Percentiles rank a stretch among this genome's conserved stretches.
phyloP scores from a whole-genome alignment of 108 stramenopile species.

The Thalassiosira profunda region DNA sequence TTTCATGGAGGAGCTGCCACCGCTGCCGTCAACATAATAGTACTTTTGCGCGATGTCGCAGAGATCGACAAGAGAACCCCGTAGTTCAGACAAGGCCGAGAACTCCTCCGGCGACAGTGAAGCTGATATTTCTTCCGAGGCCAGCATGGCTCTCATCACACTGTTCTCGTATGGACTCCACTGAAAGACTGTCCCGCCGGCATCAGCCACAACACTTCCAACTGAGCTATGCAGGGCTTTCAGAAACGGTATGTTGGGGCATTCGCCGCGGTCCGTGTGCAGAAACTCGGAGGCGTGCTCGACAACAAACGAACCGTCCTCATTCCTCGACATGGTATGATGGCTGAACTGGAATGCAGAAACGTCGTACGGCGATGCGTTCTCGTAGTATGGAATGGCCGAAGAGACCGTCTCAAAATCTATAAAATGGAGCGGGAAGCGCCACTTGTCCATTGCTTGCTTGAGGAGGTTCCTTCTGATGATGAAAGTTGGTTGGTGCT shows the following conservation, averaged over 20 bases:
- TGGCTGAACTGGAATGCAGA: constrained; percentile 62
- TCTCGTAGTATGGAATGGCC: constrained; percentile 45
- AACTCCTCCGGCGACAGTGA: constrained; percentile 32
- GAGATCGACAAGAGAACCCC: constrained; percentile 52
- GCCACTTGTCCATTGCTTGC: constrained; percentile 39
- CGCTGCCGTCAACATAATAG: constrained; percentile 58
- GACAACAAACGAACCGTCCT: constrained; percentile 25
- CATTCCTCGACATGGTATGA: constrained; percentile 32
- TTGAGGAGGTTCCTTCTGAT: constrained; percentile 30
- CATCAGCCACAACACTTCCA: neutral
- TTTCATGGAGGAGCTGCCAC: constrained; percentile 59
- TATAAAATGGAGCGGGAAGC: constrained; percentile 58
- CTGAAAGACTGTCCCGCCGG: constrained; percentile 57
- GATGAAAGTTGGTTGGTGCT: constrained; percentile 8
- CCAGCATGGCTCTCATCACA: constrained; percentile 36
- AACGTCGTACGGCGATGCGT: constrained; percentile 47
- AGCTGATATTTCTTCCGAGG: constrained; percentile 14
- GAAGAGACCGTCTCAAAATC: constrained; percentile 60
- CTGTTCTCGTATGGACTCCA: constrained; percentile 58
- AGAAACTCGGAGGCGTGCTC: constrained; percentile 53
- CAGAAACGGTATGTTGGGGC: constrained; percentile 41
- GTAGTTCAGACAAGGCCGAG: constrained; percentile 26
- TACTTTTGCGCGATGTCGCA: constrained; percentile 37
- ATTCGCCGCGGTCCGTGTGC: constrained; percentile 34
- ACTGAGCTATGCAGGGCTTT: constrained; percentile 35